A percentile compares a stretch with the other conserved stretches of the same genome.
Conservation (phyloP, 2,329 filamentous ascomycete genomes). For the Fusarium sp. region DNA sequence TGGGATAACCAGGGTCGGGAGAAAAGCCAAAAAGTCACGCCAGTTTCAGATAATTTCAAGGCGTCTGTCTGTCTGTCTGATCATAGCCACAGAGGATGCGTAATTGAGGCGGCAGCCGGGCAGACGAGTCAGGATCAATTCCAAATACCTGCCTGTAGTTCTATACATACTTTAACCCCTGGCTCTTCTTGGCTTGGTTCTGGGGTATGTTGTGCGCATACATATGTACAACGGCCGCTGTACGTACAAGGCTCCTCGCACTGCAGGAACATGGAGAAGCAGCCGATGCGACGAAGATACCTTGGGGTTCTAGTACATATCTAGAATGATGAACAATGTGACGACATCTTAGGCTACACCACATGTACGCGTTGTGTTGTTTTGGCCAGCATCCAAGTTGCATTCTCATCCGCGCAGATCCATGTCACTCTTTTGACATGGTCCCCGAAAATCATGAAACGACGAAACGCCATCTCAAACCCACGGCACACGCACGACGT, state of each 20-base stretch:
- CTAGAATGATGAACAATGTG: no score
- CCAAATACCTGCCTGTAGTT: conserved; percentile 4
- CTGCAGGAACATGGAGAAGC: conserved; percentile 16
- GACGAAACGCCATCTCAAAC: conserved; percentile 34
- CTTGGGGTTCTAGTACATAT: no score
- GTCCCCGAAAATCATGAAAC: conserved; percentile 21
- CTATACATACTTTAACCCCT: neutral
- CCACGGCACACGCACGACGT: neutral
- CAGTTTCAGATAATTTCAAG: conserved; percentile 23
- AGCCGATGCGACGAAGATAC: no score
- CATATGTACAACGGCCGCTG: neutral
- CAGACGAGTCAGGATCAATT: conserved; percentile 15
- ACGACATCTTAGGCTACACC: no score
- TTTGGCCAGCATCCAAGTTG: no score
- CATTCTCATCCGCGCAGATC: neutral
- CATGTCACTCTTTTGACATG: neutral
- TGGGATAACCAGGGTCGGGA: neutral
- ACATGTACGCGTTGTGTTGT: no score
- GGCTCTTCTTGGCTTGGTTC: conserved; percentile 1
- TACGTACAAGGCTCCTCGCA: neutral
- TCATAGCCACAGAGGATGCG: no score
- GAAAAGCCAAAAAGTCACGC: conserved; percentile 36
- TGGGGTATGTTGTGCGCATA: conserved; percentile 7
- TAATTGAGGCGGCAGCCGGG: conserved; percentile 21
- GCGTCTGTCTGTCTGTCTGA: neutral